Evolutionary conservation across 768 basidiomycete genomes (phyloP).

Genomic region (Phallus indusiatus): DNA sequence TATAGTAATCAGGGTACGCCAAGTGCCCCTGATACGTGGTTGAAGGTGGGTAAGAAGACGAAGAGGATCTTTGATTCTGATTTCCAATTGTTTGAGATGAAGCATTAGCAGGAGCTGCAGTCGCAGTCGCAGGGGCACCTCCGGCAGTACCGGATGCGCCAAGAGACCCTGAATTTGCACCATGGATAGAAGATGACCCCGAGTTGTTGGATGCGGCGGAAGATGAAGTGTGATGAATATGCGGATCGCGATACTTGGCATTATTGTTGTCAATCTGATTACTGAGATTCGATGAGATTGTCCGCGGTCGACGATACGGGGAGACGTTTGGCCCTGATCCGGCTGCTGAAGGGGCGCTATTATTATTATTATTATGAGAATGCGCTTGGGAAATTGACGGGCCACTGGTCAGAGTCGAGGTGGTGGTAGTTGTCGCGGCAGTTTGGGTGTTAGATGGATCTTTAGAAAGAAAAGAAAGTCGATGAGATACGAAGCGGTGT

Average conservation of each 20-base stretch:
- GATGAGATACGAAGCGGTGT: too few species aligned
- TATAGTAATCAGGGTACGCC: not conserved
- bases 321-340: not conserved
- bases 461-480: not conserved
- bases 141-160: not conserved
- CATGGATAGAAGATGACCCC: not conserved
- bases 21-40: not conserved
- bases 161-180: not conserved
- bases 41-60: not conserved
- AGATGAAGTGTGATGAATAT: not conserved
- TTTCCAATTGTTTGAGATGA: too few species aligned
- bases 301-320: not conserved
- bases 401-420: not conserved
- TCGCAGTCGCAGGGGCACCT: too few species aligned
- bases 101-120: too few species aligned
- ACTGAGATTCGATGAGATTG: not conserved
- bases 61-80: too few species aligned
- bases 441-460: not conserved
- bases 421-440: not conserved
- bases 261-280: not conserved
- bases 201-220: not conserved
- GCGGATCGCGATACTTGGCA: not conserved
- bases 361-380: not conserved
- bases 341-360: not conserved
- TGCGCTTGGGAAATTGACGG: not conserved